These are phyloP conservation scores for Rhynchospora breviuscula DNA, from an alignment of 176 grass and related monocot genomes.

Conservation along the genomic window DNA sequence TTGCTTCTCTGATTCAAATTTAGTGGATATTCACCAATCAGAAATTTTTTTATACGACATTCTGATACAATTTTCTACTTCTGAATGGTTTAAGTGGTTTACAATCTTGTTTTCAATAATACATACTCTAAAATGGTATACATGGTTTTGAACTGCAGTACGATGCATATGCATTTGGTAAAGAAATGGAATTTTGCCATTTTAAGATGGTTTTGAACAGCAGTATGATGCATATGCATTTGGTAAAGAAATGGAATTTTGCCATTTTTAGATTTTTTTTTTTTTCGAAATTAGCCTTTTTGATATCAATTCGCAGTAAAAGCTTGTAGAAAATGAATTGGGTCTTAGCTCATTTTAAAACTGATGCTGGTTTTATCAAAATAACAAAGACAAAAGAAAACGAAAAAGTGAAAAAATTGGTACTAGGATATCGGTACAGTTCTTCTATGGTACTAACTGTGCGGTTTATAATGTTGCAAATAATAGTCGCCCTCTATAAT, in stretches of 20 bases:
- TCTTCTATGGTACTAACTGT: neutral
- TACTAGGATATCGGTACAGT: neutral
- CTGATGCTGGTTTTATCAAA: too few species aligned
- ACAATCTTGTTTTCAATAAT: neutral
- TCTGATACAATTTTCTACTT: too few species aligned
- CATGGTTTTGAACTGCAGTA: neutral
- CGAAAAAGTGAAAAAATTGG: neutral
- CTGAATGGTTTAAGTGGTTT: neutral
- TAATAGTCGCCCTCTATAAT: neutral
- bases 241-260: too few species aligned
- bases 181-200: neutral
- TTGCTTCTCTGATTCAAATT: too few species aligned
- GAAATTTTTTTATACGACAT: too few species aligned
- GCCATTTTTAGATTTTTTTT: too few species aligned
- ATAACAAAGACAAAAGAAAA: neutral
- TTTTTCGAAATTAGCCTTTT: too few species aligned
- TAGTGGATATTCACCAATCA: too few species aligned
- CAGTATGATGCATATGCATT: too few species aligned
- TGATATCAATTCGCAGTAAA: neutral
- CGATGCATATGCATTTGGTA: too few species aligned
- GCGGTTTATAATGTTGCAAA: neutral
- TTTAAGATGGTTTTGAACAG: too few species aligned
- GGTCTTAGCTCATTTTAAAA: neutral
- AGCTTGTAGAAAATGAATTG: neutral
- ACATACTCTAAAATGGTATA: neutral